A percentile compares a stretch with the other conserved stretches of the same genome.
Evolutionary conservation across 2,329 filamentous ascomycete genomes (phyloP).

Genomic region (Aureobasidium namibiae): DNA sequence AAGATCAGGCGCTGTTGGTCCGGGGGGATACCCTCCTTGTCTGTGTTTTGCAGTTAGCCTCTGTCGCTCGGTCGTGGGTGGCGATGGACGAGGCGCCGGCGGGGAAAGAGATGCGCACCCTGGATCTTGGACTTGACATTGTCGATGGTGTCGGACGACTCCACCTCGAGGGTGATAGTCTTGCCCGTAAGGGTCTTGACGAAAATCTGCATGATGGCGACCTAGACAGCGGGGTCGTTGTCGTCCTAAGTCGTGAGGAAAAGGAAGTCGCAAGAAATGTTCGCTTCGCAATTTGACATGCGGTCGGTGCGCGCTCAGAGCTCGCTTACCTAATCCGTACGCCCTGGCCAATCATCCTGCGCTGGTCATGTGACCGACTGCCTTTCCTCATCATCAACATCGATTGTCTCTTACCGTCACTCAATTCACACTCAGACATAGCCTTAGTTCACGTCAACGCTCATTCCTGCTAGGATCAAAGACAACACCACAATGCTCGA

Average conservation of each 20-base stretch:
- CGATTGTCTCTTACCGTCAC: not conserved
- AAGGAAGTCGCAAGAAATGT: not conserved
- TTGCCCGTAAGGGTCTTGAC: conserved; percentile 98
- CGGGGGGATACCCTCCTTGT: conserved; percentile 99
- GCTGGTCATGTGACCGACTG: not conserved
- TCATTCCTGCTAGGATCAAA: too few species aligned
- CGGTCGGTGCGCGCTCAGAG: not conserved
- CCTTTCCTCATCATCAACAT: not conserved
- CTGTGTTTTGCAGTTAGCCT: conserved; percentile 46
- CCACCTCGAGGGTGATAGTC: conserved; percentile 99
- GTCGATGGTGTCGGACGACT: conserved; percentile 99
- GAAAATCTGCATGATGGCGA: conserved; percentile 47
- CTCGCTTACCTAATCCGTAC: conserved; percentile 3
- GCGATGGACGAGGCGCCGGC: conserved; percentile 3
- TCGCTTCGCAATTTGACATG: not conserved
- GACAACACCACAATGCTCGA: too few species aligned
- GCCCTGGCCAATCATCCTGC: not conserved
- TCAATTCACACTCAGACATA: too few species aligned
- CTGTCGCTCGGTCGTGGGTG: conserved; percentile 5
- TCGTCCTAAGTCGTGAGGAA: conserved; percentile 17
- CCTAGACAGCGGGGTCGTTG: conserved; percentile 13
- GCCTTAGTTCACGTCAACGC: too few species aligned
- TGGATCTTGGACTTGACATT: conserved; percentile 99
- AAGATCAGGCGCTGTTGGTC: conserved; percentile 99
- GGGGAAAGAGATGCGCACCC: conserved; percentile 37